A percentile compares a stretch with the other conserved stretches of the same genome.
phyloP scores from a whole-genome alignment of 305 asterid genomes.

The Fraxinus ornus region DNA sequence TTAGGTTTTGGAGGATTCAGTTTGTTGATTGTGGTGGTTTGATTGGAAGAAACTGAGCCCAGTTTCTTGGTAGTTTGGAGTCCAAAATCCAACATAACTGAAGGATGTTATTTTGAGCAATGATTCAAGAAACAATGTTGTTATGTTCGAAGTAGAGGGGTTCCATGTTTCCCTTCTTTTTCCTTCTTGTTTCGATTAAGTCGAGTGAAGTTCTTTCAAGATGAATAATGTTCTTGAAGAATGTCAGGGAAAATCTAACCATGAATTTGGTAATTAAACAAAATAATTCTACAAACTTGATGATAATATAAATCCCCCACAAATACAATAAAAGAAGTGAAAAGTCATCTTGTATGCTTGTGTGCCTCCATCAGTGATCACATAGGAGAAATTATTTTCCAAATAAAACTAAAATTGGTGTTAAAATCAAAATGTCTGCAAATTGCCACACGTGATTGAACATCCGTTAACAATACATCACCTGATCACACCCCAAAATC shows the following conservation, averaged over 20 bases:
- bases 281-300: not conserved
- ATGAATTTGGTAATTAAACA: not conserved
- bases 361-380: not conserved
- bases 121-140: not conserved
- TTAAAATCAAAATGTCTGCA: not conserved
- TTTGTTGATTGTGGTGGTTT: too few relatives aligned
- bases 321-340: not conserved
- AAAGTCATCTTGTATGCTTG: not conserved
- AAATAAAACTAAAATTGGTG: not conserved
- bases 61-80: too few relatives aligned
- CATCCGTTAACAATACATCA: constrained; percentile 16
- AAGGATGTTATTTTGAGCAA: not conserved
- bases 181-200: not conserved
- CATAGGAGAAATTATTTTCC: not conserved
- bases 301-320: not conserved
- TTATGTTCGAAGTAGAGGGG: not conserved
- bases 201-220: not conserved
- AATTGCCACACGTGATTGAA: constrained; percentile 14
- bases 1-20: too few relatives aligned
- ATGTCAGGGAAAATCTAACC: not conserved
- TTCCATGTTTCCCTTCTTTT: not conserved
- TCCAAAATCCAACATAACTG: not conserved
- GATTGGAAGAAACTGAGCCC: too few relatives aligned
- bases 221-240: not conserved
- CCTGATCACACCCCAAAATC: not conserved